Evolutionary conservation across 148 eudicot genomes (phyloP).

Genomic region (Rhododendron molle): DNA sequence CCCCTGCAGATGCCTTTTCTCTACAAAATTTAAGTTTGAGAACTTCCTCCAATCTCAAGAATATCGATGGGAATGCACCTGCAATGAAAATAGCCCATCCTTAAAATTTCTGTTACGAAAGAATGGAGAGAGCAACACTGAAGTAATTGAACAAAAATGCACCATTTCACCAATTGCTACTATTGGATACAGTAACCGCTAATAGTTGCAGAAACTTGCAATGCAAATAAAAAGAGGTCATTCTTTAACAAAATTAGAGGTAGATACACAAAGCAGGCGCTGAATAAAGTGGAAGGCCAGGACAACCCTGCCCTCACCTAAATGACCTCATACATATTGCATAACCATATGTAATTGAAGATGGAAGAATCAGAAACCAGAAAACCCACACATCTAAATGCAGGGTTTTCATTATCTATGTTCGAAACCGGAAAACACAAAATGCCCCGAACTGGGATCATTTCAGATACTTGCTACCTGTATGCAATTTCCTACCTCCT

Average conservation of each 20-base stretch:
- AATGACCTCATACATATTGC: neutral
- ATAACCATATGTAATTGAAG: neutral
- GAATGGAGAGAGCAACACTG: neutral
- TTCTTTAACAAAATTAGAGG: neutral
- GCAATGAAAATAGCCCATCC: slow-evolving; percentile 1
- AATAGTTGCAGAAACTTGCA: neutral
- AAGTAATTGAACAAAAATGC: neutral
- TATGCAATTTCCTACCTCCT: too few species aligned
- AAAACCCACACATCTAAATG: neutral
- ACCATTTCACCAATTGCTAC: neutral
- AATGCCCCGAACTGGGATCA: neutral
- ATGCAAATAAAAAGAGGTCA: neutral
- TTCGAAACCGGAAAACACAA: neutral
- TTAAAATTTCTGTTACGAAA: neutral
- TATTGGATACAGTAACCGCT: neutral
- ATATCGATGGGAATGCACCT: slow-evolving; percentile 48
- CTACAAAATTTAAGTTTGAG: slow-evolving; percentile 47
- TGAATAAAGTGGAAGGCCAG: neutral
- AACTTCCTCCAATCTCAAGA: slow-evolving; percentile 53
- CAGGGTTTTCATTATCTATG: neutral
- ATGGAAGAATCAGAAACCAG: neutral
- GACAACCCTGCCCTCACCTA: neutral
- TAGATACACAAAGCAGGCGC: neutral
- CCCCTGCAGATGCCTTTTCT: slow-evolving; percentile 23
- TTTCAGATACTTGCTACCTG: too few species aligned